A percentile compares a stretch with the other conserved stretches of the same genome.
Conservation (phyloP, 148 eudicot species). For the Silene uniflora region DNA sequence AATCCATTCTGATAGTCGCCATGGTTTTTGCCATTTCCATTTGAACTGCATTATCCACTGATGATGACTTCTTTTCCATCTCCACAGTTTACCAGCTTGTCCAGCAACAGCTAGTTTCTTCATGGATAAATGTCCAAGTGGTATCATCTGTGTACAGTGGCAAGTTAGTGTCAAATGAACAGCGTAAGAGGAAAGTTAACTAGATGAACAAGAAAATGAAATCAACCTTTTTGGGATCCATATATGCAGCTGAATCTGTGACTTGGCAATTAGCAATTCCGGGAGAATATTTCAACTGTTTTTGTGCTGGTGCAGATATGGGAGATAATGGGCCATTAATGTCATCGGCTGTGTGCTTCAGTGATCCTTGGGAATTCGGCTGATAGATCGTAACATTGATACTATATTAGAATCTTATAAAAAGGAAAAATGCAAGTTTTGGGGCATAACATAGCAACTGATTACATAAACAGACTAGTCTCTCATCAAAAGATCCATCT, state of each 20-base stretch:
- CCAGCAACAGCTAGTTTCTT: slow-evolving; percentile 81
- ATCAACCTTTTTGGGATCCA: slow-evolving; percentile 78
- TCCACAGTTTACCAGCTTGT: slow-evolving; percentile 91
- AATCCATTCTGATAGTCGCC: slow-evolving; percentile 96
- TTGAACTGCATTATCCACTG: slow-evolving; percentile 96
- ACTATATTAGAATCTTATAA: neutral
- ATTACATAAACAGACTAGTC: slow-evolving; percentile 3
- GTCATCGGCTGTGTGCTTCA: slow-evolving; percentile 68
- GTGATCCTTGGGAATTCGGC: slow-evolving; percentile 58
- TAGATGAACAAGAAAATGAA: slow-evolving; percentile 5
- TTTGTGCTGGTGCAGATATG: slow-evolving; percentile 73
- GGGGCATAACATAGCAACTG: slow-evolving; percentile 4
- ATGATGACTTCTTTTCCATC: slow-evolving; percentile 99
- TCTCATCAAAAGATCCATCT: neutral
- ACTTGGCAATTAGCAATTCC: slow-evolving; percentile 81
- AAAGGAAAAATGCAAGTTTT: neutral
- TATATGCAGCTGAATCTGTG: slow-evolving; percentile 70
- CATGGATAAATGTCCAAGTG: slow-evolving; percentile 77
- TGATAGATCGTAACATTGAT: neutral
- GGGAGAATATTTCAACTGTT: slow-evolving; percentile 90
- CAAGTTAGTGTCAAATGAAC: slow-evolving; percentile 3
- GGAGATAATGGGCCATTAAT: slow-evolving; percentile 74
- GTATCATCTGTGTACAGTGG: slow-evolving; percentile 66
- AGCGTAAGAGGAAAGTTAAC: neutral
- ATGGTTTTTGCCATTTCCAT: slow-evolving; percentile 99